Conservation (phyloP, 2,329 filamentous ascomycete genomes). For the Ophiostoma triangulosporum region DNA sequence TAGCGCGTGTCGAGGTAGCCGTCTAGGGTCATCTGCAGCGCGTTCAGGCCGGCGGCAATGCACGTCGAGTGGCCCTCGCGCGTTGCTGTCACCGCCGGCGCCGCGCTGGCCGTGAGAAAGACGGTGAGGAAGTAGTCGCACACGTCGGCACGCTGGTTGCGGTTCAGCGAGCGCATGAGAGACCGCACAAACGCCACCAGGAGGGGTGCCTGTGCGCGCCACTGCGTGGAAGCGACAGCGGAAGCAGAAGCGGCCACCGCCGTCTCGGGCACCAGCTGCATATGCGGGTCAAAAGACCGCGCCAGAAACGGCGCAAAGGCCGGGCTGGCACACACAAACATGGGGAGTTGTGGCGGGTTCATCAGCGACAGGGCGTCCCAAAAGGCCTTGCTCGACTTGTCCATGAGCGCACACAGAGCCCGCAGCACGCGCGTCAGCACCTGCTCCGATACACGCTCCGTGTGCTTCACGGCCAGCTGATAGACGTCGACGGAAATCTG, state of each 20-base stretch:
- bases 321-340: constrained; percentile 66
- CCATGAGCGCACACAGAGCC: constrained; percentile 56
- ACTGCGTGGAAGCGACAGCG: not conserved
- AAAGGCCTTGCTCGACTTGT: constrained; percentile 65
- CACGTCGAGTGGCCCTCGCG: constrained; percentile 46
- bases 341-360: constrained; percentile 66
- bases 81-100: constrained; percentile 37
- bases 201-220: constrained; percentile 22
- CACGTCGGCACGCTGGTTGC: constrained; percentile 55
- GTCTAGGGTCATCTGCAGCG: constrained; percentile 41
- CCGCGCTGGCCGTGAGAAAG: constrained; percentile 36
- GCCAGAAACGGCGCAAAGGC: constrained; percentile 47
- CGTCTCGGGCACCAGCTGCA: constrained; percentile 21
- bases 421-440: constrained; percentile 58
- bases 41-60: constrained; percentile 49
- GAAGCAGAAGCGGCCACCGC: not conserved
- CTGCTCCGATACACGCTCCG: constrained; percentile 34
- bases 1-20: constrained; percentile 36
- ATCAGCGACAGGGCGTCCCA: constrained; percentile 81
- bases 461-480: constrained; percentile 42
- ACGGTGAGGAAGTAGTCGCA: constrained; percentile 68
- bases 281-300: constrained; percentile 42
- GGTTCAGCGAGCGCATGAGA: constrained; percentile 64
- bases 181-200: constrained; percentile 66
- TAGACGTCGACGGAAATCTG: constrained; percentile 65